Percentiles rank a stretch among this genome's conserved stretches.
Conservation (phyloP, 2,329 filamentous ascomycete species). For the Gaeumannomyces sp. region DNA sequence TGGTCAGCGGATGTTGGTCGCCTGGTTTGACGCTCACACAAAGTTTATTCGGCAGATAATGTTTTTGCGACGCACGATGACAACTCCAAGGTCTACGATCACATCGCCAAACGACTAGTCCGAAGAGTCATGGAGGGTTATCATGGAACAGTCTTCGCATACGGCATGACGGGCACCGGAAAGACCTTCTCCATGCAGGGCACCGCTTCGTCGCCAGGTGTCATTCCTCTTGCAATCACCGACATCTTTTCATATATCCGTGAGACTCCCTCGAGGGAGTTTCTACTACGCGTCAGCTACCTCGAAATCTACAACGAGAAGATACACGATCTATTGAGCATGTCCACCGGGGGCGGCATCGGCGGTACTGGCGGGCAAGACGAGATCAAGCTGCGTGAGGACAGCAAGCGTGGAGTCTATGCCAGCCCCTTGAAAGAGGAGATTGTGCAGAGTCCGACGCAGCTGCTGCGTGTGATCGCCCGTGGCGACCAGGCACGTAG, state of each 20-base stretch:
- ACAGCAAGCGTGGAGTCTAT: conserved; percentile 94
- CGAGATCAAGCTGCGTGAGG: conserved; percentile 95
- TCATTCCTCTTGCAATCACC: conserved; percentile 94
- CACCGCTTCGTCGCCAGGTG: conserved; percentile 88
- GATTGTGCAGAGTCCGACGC: conserved; percentile 96
- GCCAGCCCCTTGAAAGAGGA: conserved; percentile 95
- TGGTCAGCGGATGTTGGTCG: background rate
- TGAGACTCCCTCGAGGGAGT: conserved; percentile 91
- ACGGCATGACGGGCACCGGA: conserved; percentile 97
- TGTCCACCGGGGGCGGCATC: conserved; percentile 53
- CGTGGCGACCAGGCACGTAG: conserved; percentile 85
- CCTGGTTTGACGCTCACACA: background rate
- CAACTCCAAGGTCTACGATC: conserved; percentile 91
- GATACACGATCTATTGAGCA: conserved; percentile 87
- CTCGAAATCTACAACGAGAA: conserved; percentile 98
- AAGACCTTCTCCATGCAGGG: conserved; percentile 99
- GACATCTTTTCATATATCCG: conserved; percentile 99
- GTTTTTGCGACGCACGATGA: conserved; percentile 93
- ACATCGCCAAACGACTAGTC: conserved; percentile 86
- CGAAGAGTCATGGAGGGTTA: conserved; percentile 98
- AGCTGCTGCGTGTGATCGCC: conserved; percentile 89
- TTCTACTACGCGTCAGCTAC: conserved; percentile 92
- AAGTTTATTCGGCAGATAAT: conserved; percentile 60
- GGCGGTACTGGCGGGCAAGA: conserved; percentile 60
- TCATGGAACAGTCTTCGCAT: conserved; percentile 95